Base-by-base conservation (phyloP, 2,329 filamentous ascomycete species). In the Magnaporthales sp. region DNA sequence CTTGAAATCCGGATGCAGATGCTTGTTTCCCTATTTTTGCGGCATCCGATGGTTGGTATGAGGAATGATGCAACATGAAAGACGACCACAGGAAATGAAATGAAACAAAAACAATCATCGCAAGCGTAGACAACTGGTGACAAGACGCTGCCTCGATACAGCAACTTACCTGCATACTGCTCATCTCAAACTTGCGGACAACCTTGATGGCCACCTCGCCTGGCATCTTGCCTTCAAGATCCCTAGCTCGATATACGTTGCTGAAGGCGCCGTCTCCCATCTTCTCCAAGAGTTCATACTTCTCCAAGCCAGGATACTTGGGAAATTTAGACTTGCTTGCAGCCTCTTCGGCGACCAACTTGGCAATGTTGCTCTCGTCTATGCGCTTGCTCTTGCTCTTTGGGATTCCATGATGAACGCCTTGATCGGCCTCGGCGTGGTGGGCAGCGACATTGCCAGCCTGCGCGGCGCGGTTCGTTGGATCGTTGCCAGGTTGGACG, bases 251-350 rank as follows among this genome's bases (percentile, higher is more conserved):
- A 79, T 98, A 99, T 70, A 99, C 95, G 74, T 98, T 98, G 82
- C 94, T 98, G 84, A 99, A 99, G 68, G 95, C 95, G 69, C 95
- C 95, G 72, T 98, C 95, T 70, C 95, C 95, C 94, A 99, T 99
- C 85, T 98, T 98, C 80, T 97, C 93, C 65, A 95, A 68, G 38
- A 97, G 81, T 66, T 90, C 87, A 89, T 91, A 99, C 74, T 93
- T 83, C 72, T 96, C 92, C 54, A 96, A 81, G 51, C 92, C 92
- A 0, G 92, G 91, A 73, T 96, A 96, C 72, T 82, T 86, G 56
- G 95, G 94, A 74, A 98, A 89, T 77, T 93, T 96, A 75, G 88
- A 88, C 77, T 89, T 91, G 78, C 83, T 92, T 73, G 91, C 91
- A 68, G 93, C 92, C 81, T 98, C 95, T 76, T 98, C 95, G 67